phyloP scores from a whole-genome alignment of 2,329 filamentous ascomycete species.

The Mycocentrospora acerina region DNA sequence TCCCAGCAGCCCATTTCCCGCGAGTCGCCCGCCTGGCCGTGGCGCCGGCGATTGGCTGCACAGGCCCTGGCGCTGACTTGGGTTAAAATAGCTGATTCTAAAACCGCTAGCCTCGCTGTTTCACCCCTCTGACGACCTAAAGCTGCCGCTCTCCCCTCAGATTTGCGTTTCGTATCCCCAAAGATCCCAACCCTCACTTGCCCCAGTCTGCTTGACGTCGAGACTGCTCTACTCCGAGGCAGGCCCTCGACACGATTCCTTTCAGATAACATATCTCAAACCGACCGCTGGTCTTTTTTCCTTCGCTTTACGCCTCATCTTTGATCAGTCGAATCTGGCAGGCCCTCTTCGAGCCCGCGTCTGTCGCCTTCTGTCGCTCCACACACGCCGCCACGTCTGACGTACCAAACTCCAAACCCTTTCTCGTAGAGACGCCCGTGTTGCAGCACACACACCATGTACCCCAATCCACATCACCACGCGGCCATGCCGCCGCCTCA shows the following conservation, averaged over 20 bases:
- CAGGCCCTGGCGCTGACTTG: constrained; percentile 28
- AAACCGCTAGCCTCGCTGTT: constrained; percentile 43
- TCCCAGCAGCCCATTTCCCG: constrained; percentile 3
- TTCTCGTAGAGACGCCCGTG: constrained; percentile 31
- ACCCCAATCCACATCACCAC: constrained; percentile 55
- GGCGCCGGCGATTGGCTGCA: constrained; percentile 13
- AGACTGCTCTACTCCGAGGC: constrained; percentile 40
- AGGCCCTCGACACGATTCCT: constrained; percentile 43
- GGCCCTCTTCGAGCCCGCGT: constrained; percentile 35
- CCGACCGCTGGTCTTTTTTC: constrained; percentile 35
- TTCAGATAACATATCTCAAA: constrained; percentile 41
- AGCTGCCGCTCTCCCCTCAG: constrained; percentile 42
- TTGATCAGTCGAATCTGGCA: constrained; percentile 41
- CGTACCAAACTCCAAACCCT: constrained; percentile 28
- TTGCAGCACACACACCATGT: constrained; percentile 49
- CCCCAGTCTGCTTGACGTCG: constrained; percentile 35
- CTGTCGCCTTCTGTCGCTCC: constrained; percentile 27
- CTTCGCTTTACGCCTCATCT: constrained; percentile 41
- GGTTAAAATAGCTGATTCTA: constrained; percentile 38
- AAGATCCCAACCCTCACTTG: constrained; percentile 35
- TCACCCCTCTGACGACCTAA: constrained; percentile 44
- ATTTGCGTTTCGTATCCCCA: constrained; percentile 42
- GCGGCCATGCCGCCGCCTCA: constrained; percentile 86
- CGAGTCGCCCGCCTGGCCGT: constrained; percentile 26
- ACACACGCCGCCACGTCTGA: constrained; percentile 29